Percentiles rank a stretch among this genome's conserved stretches.
Conservation (phyloP, 2,329 filamentous ascomycete genomes). For the Aspergillus fructus region DNA sequence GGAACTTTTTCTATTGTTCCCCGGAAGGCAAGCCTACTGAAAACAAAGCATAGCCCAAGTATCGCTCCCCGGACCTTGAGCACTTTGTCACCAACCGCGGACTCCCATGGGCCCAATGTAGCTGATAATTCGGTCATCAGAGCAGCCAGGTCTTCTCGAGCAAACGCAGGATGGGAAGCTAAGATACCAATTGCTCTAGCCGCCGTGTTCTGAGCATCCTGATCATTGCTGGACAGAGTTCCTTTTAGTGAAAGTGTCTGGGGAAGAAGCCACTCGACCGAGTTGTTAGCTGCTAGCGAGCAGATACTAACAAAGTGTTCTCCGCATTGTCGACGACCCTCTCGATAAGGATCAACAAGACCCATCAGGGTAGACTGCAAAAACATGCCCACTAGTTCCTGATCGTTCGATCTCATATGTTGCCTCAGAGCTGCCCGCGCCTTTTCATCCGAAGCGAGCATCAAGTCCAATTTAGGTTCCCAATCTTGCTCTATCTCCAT, state of each 20-base stretch:
- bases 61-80: constrained; percentile 62
- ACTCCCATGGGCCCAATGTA: constrained; percentile 54
- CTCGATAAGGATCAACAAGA: constrained; percentile 39
- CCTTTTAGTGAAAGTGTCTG: constrained; percentile 56
- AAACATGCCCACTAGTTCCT: constrained; percentile 42
- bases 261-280: constrained; percentile 51
- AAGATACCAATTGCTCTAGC: constrained; percentile 75
- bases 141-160: constrained; percentile 42
- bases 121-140: constrained; percentile 49
- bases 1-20: constrained; percentile 30
- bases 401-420: constrained; percentile 33
- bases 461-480: constrained; percentile 74
- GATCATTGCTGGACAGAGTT: constrained; percentile 69
- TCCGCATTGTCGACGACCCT: constrained; percentile 46
- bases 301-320: constrained; percentile 55
- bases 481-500: constrained; percentile 73
- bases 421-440: constrained; percentile 56
- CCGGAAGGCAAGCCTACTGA: constrained; percentile 58
- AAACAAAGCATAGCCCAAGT: constrained; percentile 58
- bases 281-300: constrained; percentile 54
- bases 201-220: constrained; percentile 63
- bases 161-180: constrained; percentile 59
- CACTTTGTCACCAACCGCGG: constrained; percentile 58
- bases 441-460: constrained; percentile 67
- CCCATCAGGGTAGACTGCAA: constrained; percentile 48